Evolutionary conservation across 208 protist genomes (phyloP), one percentile per base, ranked within the genome.

Genomic region (Wallacemonas collosoma): DNA sequence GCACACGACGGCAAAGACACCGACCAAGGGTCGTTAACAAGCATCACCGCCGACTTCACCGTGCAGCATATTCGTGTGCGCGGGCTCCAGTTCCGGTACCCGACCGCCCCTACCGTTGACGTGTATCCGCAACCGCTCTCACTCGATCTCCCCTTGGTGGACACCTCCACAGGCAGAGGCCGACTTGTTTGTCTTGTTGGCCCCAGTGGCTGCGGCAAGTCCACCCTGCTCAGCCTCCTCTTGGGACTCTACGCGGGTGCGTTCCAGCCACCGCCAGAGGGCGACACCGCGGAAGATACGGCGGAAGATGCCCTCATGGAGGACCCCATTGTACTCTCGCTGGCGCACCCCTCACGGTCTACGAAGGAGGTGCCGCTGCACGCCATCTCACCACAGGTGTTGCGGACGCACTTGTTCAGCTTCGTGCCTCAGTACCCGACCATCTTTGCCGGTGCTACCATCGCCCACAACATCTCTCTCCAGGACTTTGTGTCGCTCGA

Each of bases 401-500:
- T 94, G 48, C 86, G 89, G 6, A 75, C 75, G 15, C 47, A 47
- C 7, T 60, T 95, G 0, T 95, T 95, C 58, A 84, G 83, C 53
- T 92, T 85, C 53, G 85, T 95, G 15, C 89, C 89, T 26, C 89
- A 95, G 81, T 77, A 17, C 54, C 77, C 89, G 7, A 81, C 81
- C 17, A 75, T 95, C 50, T 88, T 95, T 53, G 58, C 77, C 14
- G 87, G 85, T 17, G 81, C 89, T 62, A 88, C 89, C 36, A 87
- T 95, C 71, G 89, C 87, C 14, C 87, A 95, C 70, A 95, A 95
- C 74, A 82, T 95, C 48, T 87, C 85, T 69, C 75, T 95, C n/a
- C 71, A 79, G 56, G 81, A 78, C 57, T 78, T 62, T 50, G 65
- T 93, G 8, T 88, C 89, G 2, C 53, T 91, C 3, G 77, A 78